These are phyloP conservation scores for Hymenoscyphus repandus DNA, from an alignment of 2,329 filamentous ascomycete species.

Conservation along the genomic window DNA sequence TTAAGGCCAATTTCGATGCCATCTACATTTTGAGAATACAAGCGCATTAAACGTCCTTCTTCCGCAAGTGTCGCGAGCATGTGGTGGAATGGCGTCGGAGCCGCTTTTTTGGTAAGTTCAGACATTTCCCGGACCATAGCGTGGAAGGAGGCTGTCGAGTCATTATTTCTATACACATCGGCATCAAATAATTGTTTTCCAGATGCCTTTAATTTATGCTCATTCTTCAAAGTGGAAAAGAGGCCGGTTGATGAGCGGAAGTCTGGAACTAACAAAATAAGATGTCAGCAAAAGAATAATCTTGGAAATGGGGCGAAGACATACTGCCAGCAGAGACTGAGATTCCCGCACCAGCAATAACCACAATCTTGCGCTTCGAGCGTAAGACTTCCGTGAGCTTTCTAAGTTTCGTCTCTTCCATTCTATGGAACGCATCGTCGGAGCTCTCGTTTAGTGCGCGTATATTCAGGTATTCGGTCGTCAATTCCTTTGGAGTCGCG, in stretches of 20 bases:
- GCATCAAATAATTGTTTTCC: constrained; percentile 97
- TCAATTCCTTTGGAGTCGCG: constrained; percentile 60
- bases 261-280: constrained; percentile 64
- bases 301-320: constrained; percentile 17
- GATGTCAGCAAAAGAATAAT: constrained; percentile 10
- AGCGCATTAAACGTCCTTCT: constrained; percentile 78
- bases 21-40: constrained; percentile 97
- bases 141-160: constrained; percentile 86
- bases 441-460: constrained; percentile 42
- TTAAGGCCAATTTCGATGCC: constrained; percentile 82
- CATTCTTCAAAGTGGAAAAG: constrained; percentile 76
- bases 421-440: constrained; percentile 40
- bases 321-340: constrained; percentile 91
- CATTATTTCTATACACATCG: constrained; percentile 90
- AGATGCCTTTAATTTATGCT: constrained; percentile 87
- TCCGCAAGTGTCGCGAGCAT: constrained; percentile 84
- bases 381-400: constrained; percentile 69
- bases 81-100: constrained; percentile 87
- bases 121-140: constrained; percentile 91
- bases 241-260: constrained; percentile 89
- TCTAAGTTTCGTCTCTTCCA: constrained; percentile 59
- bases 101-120: constrained; percentile 67
- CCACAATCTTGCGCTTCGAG: constrained; percentile 93
- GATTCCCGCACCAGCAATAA: constrained; percentile 93
- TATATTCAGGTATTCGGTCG: constrained; percentile 78